Evolutionary conservation across 2,329 filamentous ascomycete species (phyloP), one percentile per base, ranked within the genome.

Genomic region (Cryphonectria parasitica): DNA sequence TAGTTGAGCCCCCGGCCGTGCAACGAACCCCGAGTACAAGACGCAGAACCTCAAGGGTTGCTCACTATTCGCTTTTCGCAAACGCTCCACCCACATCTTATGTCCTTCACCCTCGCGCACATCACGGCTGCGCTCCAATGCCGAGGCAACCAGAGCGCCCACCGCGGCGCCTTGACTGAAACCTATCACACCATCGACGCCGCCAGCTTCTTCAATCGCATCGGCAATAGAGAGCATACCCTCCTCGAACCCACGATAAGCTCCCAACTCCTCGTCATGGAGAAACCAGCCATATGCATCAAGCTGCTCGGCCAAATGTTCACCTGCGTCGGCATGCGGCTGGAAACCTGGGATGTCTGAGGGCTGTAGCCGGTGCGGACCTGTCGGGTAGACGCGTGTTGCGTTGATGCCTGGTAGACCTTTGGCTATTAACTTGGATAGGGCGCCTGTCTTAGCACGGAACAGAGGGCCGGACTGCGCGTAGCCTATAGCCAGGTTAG

Each of bases 111-210:
- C 61, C 43, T 69, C 69, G n/a, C 78, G 73, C 79, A 58, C 43
- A 0, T 43, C 28, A 2, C 76, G 68, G 0, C 76, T 77, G 34
- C 78, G 77, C 77, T 98, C 94, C 3, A 97, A 80, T 15, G 95
- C 83, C 0, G 89, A 85, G 0, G 93, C 89, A 0, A 97, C 84
- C 78, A 97, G 88, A 0, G 86, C 91, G 0, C 94, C 90, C 58
- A 90, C 83, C 1, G 90, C 90, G 5, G 87, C 94, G 31, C 94
- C 94, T 81, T 97, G 94, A 72, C 89, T 92, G 82, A 97, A 97
- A 0, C 94, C 94, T 31, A 95, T 83, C 0, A 95, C 90, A 8
- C 91, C 93, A 76, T 95, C 92, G 64, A 95, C 88, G 0, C 91
- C 91, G 0, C 89, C 89, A 0, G 89, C 91, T 11, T 89, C 86